Base-by-base conservation (phyloP, 345 rosid genomes). In the Trapa incisa region DNA sequence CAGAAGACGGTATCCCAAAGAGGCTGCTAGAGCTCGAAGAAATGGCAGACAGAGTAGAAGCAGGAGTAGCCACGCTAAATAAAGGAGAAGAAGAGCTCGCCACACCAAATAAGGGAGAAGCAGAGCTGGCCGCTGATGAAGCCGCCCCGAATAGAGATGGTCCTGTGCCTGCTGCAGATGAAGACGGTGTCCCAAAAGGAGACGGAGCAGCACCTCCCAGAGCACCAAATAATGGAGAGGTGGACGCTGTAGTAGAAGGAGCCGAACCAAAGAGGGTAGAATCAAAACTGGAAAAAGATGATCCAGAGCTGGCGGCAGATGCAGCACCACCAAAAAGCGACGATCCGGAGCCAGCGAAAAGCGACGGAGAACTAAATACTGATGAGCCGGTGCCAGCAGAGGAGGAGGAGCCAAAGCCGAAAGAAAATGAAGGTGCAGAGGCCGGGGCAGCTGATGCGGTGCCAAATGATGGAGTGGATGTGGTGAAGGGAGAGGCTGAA, bases 371-470 rank as follows among this genome's bases (percentile, higher is more conserved):
- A 8, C 73, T 68, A 32, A 71, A 71, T 37, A 54, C 7, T 33
- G 68, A 10, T 11, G 70, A 52, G 36, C 48, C 64, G 17, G 70
- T n/a, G 17, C 36, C 22, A 6, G 52, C 22, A 6, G 71, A 37
- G 36, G 61, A 22, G 29, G 29, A 37, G 53, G 70, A 4, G 65
- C 52, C 67, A 43, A 43, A 41, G 36, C 65, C 57, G 9, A 65
- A 42, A 32, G 60, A 5, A 16, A 54, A 65, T 14, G 70, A 67
- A 2, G 67, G 8, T 2, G 61, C 15, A 6, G 79, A 63, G 3
- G 76, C 32, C 9, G 77, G 35, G 38, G 82, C 37, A 39, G 78
- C 6, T 47, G 76, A 41, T 36, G 85, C 22, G 37, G 68, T 17
- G 54, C 71, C 56, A 64, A 74, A 68, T 58, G 66, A 1, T 4